phyloP scores from a whole-genome alignment of 352 stramenopile species.

The Pythium coloratum region DNA sequence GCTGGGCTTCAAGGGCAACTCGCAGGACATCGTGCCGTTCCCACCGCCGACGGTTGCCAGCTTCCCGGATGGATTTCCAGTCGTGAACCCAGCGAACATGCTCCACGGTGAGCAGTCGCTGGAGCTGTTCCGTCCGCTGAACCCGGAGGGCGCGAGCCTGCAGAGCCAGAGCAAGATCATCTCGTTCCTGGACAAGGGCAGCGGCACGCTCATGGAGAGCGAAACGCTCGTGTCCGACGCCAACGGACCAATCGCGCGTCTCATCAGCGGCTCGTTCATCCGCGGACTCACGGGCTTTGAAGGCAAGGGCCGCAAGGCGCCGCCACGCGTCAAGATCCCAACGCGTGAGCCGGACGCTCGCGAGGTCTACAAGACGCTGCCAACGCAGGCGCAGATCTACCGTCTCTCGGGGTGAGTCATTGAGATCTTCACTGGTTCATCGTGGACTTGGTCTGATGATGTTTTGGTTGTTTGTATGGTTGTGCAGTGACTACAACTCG shows the following conservation, averaged over 20 bases:
- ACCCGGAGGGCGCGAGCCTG: conserved; percentile 53
- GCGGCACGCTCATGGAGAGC: conserved; percentile 81
- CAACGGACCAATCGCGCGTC: conserved; percentile 58
- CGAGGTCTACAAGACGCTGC: conserved; percentile 66
- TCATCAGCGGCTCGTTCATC: conserved; percentile 84
- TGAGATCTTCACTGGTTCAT: not conserved
- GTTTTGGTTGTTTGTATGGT: not conserved
- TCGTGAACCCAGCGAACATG: conserved; percentile 81
- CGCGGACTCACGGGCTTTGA: conserved; percentile 77
- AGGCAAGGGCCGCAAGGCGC: conserved; percentile 62
- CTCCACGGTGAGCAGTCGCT: conserved; percentile 86
- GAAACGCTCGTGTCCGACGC: conserved; percentile 79
- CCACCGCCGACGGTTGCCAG: conserved; percentile 67
- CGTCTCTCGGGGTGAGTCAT: conserved; percentile 83
- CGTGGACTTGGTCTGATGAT: not conserved
- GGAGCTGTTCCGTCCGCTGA: conserved; percentile 72
- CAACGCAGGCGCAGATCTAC: conserved; percentile 89
- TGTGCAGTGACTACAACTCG: conserved; percentile 91
- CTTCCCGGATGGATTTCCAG: conserved; percentile 65
- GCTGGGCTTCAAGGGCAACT: conserved; percentile 86
- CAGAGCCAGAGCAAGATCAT: conserved; percentile 68
- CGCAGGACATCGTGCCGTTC: conserved; percentile 87
- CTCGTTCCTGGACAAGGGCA: conserved; percentile 85
- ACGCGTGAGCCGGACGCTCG: conserved; percentile 64
- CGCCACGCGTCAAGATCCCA: conserved; percentile 72